Conservation (phyloP, 352 stramenopile genomes). For the Blastocystis hominis region DNA sequence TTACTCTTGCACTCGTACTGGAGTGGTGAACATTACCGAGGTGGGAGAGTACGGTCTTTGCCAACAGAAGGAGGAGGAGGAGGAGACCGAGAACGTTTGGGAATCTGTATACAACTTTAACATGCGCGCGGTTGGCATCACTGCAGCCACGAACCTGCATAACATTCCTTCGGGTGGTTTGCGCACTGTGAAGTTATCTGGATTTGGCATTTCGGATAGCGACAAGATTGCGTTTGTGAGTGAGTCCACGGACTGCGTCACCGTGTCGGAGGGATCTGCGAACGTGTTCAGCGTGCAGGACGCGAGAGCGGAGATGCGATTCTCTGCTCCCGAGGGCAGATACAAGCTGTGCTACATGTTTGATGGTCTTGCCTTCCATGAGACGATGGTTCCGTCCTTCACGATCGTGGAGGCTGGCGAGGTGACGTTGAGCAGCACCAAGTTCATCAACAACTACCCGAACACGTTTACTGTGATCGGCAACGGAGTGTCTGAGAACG, state of each 20-base stretch:
- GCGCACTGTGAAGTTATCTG: neutral
- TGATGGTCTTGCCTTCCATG: neutral
- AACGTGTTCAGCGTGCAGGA: conserved; percentile 27
- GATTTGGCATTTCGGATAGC: conserved; percentile 11
- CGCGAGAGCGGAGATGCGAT: neutral
- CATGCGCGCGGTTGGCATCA: conserved; percentile 26
- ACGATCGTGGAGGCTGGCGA: neutral
- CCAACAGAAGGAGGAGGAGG: neutral
- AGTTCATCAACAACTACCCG: conserved; percentile 51
- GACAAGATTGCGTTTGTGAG: conserved; percentile 41
- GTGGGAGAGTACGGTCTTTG: conserved; percentile 39
- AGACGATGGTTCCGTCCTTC: conserved; percentile 13
- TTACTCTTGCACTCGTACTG: conserved; percentile 35
- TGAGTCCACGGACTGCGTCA: neutral
- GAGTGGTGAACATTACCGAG: conserved; percentile 40
- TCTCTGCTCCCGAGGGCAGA: neutral
- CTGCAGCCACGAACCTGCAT: neutral
- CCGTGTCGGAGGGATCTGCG: neutral
- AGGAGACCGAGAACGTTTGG: neutral
- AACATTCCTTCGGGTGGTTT: conserved; percentile 6
- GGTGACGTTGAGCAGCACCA: neutral
- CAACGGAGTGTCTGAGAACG: conserved; percentile 52
- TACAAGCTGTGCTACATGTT: conserved; percentile 53
- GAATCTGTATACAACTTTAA: conserved; percentile 49
- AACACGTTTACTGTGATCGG: conserved; percentile 30